A percentile compares a stretch with the other conserved stretches of the same genome.
Conservation (phyloP, 108 stramenopile genomes). For the Fragilaria radians region DNA sequence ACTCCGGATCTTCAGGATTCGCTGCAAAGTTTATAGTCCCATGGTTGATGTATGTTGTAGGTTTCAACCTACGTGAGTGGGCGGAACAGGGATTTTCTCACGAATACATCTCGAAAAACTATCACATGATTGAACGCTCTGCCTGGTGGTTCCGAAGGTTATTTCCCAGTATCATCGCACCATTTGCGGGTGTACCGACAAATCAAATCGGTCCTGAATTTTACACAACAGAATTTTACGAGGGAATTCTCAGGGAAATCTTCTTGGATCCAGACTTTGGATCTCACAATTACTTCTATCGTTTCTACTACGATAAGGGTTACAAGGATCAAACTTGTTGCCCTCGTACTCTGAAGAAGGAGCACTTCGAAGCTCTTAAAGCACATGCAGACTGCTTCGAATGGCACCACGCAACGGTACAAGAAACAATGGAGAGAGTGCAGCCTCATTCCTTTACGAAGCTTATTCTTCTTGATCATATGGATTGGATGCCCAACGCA, state of each 20-base stretch:
- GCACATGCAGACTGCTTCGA: conserved; percentile 50
- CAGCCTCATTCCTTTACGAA: conserved; percentile 52
- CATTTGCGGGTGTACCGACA: conserved; percentile 51
- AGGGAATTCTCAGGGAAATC: conserved; percentile 42
- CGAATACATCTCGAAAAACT: conserved; percentile 37
- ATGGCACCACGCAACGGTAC: conserved; percentile 55
- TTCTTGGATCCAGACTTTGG: conserved; percentile 56
- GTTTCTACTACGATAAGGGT: conserved; percentile 50
- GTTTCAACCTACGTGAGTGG: conserved; percentile 47
- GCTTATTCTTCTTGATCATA: conserved; percentile 47
- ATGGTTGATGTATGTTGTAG: conserved; percentile 40
- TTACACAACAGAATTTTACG: conserved; percentile 54
- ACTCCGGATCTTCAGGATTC: conserved; percentile 41
- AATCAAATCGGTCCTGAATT: conserved; percentile 60
- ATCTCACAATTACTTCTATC: conserved; percentile 44
- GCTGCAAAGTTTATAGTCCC: conserved; percentile 36
- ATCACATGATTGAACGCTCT: conserved; percentile 37
- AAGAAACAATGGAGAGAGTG: conserved; percentile 58
- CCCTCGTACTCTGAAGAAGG: conserved; percentile 37
- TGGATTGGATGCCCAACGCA: conserved; percentile 60
- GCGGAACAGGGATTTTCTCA: conserved; percentile 50
- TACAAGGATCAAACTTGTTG: conserved; percentile 55
- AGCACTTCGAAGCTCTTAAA: conserved; percentile 39
- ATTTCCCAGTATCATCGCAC: conserved; percentile 46
- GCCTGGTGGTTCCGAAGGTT: conserved; percentile 43